Evolutionary conservation across 768 basidiomycete species (phyloP).

Genomic region (Lactarius sanguifluus): DNA sequence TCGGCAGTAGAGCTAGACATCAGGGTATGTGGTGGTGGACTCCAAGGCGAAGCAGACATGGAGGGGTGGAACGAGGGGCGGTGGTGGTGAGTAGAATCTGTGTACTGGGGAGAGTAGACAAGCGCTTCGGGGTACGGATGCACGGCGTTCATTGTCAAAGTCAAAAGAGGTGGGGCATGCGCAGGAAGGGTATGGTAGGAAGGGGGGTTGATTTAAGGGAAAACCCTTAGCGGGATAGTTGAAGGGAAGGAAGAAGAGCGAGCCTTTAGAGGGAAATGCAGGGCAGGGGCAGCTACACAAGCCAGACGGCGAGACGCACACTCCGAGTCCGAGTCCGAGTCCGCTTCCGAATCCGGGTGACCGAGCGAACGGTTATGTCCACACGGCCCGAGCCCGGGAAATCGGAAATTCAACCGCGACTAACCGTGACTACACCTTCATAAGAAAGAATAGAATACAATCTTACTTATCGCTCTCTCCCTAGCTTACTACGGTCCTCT

Average conservation of each 20-base stretch:
- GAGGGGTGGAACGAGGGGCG: constrained; percentile 25
- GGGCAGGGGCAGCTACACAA: constrained; percentile 13
- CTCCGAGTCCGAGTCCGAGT: constrained; percentile 2
- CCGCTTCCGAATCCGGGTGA: constrained; percentile 3
- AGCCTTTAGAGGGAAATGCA: constrained; percentile 22
- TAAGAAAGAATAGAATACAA: constrained; percentile 2
- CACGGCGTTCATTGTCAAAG: constrained; percentile 27
- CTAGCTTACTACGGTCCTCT: constrained; percentile 21
- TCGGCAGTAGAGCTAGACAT: constrained; percentile 27
- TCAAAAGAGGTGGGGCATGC: constrained; percentile 28
- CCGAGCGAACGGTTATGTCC: not conserved
- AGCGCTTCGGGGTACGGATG: constrained; percentile 28
- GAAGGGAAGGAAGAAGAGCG: constrained; percentile 10
- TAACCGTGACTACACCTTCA: constrained; percentile 1
- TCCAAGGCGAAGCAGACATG: constrained; percentile 31
- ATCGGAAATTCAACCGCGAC: constrained; percentile 9
- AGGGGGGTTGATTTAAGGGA: constrained; percentile 25
- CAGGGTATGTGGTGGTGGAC: constrained; percentile 29
- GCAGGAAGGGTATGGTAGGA: constrained; percentile 22
- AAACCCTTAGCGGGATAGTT: constrained; percentile 14
- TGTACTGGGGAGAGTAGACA: constrained; percentile 27
- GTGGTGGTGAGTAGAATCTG: constrained; percentile 29
- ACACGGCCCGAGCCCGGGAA: constrained; percentile 15
- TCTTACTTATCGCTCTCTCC: constrained; percentile 3
- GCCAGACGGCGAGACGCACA: not conserved